Percentiles rank a stretch among this genome's conserved stretches.
Conservation (phyloP, 352 stramenopile genomes). For the Aphanomyces stellatus region DNA sequence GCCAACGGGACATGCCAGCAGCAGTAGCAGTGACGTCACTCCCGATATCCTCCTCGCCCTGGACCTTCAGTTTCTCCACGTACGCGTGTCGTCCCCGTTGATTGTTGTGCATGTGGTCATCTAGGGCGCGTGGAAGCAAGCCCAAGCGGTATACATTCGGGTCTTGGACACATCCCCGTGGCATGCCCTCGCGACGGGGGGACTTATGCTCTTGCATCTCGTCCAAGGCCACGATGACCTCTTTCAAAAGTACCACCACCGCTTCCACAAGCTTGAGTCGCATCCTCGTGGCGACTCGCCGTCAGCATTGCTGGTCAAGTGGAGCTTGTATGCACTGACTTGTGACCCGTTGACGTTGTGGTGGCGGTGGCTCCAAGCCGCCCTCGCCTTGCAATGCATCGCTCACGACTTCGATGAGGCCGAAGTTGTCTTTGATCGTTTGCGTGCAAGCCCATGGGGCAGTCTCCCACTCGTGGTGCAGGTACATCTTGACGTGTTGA, state of each 20-base stretch:
- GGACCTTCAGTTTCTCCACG: too few relatives aligned
- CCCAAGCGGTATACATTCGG: background rate
- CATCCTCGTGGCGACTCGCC: background rate
- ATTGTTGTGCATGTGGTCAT: too few relatives aligned
- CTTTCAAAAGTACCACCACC: too few relatives aligned
- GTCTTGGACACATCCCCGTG: background rate
- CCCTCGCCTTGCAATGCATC: background rate
- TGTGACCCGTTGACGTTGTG: background rate
- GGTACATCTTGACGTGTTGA: too few relatives aligned
- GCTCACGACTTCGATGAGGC: background rate
- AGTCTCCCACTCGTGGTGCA: too few relatives aligned
- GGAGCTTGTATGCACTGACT: background rate
- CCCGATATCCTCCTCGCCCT: too few relatives aligned
- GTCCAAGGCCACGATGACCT: background rate
- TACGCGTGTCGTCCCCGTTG: too few relatives aligned
- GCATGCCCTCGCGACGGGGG: background rate
- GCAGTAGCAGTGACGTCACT: too few relatives aligned
- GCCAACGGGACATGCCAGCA: too few relatives aligned
- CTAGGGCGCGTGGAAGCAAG: background rate
- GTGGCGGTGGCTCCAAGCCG: background rate
- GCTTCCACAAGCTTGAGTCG: too few relatives aligned
- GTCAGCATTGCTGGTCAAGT: background rate
- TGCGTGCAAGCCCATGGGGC: too few relatives aligned
- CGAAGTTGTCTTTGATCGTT: background rate
- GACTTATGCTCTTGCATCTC: background rate